Base-by-base conservation (phyloP, 768 basidiomycete species). In the Russula earlei region DNA sequence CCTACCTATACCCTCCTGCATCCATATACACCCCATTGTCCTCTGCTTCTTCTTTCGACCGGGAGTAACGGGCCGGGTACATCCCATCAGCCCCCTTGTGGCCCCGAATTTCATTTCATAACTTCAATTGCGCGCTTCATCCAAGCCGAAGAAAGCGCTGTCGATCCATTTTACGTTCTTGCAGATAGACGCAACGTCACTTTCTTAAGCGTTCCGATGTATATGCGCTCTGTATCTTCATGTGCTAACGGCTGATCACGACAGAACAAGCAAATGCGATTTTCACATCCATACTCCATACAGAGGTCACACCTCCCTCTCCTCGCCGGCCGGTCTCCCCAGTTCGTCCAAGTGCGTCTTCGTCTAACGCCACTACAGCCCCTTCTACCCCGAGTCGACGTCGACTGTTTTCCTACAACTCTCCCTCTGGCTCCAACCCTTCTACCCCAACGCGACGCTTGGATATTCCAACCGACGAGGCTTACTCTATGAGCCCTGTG, bases 401-500 rank as follows among this genome's bases (percentile, higher is more conserved):
- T 42, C 83, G 86, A 17, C 74, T 89, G 24, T 88, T 89, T 65
- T 70, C 76, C 5, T 89, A 85, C 68, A 78, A 76, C 47, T 82
- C 84, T 1, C 81, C 85, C 15, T 77, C 78, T 6, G 62, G 64
- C 5, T 69, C 69, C 5, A 80, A 80, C 54, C 77, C 83, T 15
- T 71, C 74, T 22, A 77, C 75, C 22, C 85, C 87, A 6, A 70
- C 67, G 5, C 73, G 75, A 55, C 74, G 77, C 60, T 80, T 97
- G 34, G 91, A 95, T 67, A 84, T 85, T 24, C 87, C 94, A 11
- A 84, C 81, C 0, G 90, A 92, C 63, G 85, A 90, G 62, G 85
- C 85, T 0, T 98, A 97, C 68, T 90, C 89, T 11, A 82, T 92
- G 73, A 87, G 84, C 48, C 95, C 95, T 11, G 87, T 97, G 5